Evolutionary conservation across 257 asterid genomes (phyloP), one percentile per base, ranked within the genome.

Genomic region (Solanum pinnatisectum): DNA sequence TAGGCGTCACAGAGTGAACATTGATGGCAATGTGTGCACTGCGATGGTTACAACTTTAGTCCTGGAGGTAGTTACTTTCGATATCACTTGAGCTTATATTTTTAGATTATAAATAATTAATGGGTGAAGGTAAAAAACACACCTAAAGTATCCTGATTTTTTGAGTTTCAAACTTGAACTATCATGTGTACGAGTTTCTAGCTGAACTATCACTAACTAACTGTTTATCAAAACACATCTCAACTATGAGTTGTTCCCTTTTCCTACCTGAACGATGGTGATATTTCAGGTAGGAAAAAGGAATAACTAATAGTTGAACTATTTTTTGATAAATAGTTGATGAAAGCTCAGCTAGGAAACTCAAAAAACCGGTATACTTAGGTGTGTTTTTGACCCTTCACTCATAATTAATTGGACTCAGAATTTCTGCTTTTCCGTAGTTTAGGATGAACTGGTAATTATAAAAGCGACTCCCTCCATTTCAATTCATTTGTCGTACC

Each of bases 1-100:
- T 71, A 91, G 99, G 88, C 98, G 92, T 60, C 98, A 97, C 86
- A 93, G 88, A 94, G 99, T 97, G 60, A 97, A 97, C 84, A 90
- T 96, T n/a, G 99, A 97, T 92, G 99, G 99, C 91, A 97, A 96
- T 85, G 98, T 97, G 78, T 94, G 98, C 94, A 94, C 99, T 23
- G 99, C 94, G 40, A 94, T 97, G 98, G 99, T 97, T 74, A 97
- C 99, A 10, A 89, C 94, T 90, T 92, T 97, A 91, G 98, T 95
- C 79, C 96, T 97, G 46, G 99, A 97, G 99, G 99, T 97, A 94
- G n/a, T 60, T 27, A 40, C 32, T 74, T 60, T 30, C 22, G 0
- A 16, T 10, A 81, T 49, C 42, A 81, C 10, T 81, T 10, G 10
- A 79, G 40, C 68, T 46, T 44, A 8, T 27, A 27, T 13, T 44